phyloP scores from a whole-genome alignment of 352 stramenopile species.

The Globisporangium paddicum region DNA sequence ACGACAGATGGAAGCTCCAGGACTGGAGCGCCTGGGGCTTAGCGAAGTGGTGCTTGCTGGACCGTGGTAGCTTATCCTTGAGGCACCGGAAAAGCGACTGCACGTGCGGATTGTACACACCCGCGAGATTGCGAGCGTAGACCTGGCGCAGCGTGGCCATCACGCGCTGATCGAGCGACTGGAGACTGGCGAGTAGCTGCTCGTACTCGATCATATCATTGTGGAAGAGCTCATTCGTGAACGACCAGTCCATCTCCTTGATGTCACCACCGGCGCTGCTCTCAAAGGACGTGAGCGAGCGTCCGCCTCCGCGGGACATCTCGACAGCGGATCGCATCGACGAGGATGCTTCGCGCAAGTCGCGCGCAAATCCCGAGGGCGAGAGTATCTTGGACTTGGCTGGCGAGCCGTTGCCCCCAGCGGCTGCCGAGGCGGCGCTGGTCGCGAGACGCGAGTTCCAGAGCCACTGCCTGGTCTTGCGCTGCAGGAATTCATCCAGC shows the following conservation, averaged over 20 bases:
- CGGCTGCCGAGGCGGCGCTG: background rate
- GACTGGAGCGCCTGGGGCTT: conserved; percentile 63
- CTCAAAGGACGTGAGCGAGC: conserved; percentile 36
- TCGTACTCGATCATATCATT: conserved; percentile 37
- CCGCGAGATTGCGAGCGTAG: conserved; percentile 49
- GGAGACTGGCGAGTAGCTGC: conserved; percentile 30
- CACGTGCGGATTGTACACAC: conserved; percentile 48
- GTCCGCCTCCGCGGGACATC: conserved; percentile 22
- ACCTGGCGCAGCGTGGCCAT: conserved; percentile 30
- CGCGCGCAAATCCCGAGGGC: conserved; percentile 8
- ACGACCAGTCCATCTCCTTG: conserved; percentile 60
- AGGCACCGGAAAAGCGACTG: conserved; percentile 57
- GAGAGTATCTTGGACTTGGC: conserved; percentile 1
- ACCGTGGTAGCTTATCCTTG: conserved; percentile 51
- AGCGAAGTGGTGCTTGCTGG: conserved; percentile 41
- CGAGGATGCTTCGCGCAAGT: conserved; percentile 25
- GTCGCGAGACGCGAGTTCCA: conserved; percentile 14
- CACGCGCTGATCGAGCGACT: conserved; percentile 36
- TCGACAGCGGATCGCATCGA: conserved; percentile 19
- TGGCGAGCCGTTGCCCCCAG: conserved; percentile 8
- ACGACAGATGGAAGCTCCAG: conserved; percentile 58
- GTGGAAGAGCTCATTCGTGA: conserved; percentile 61
- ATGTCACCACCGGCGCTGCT: conserved; percentile 12
- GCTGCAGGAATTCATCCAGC: conserved; percentile 55
- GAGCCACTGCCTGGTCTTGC: conserved; percentile 37